Percentiles rank a stretch among this genome's conserved stretches.
Conservation (phyloP, 805 yeast species). For the Nakazawaea wickerhamii region DNA sequence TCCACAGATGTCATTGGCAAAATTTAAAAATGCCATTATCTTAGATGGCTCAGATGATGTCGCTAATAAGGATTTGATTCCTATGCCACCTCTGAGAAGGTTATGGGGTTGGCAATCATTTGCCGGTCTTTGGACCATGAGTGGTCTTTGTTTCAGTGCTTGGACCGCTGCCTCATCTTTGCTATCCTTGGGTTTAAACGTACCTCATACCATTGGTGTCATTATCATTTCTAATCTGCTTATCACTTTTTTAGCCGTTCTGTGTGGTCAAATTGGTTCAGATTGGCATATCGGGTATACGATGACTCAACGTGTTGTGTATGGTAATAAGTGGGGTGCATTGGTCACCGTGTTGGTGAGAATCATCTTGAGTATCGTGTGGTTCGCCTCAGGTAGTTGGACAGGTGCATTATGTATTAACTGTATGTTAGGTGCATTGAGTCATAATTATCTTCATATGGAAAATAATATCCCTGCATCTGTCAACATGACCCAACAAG, state of each 20-base stretch:
- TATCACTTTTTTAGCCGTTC: slow-evolving; percentile 17
- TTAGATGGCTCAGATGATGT: slow-evolving; percentile 3
- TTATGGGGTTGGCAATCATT: slow-evolving; percentile 41
- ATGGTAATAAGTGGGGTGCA: slow-evolving; percentile 21
- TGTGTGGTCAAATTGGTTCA: slow-evolving; percentile 22
- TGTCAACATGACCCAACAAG: slow-evolving; percentile 31
- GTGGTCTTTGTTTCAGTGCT: slow-evolving; percentile 11
- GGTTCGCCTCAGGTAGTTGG: slow-evolving; percentile 22
- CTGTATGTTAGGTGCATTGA: slow-evolving; percentile 19
- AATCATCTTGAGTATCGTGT: slow-evolving; percentile 20
- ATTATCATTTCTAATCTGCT: slow-evolving; percentile 22
- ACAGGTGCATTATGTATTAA: slow-evolving; percentile 21
- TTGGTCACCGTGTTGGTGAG: slow-evolving; percentile 19
- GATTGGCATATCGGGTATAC: slow-evolving; percentile 24
- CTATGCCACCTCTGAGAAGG: slow-evolving; percentile 38
- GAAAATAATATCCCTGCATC: slow-evolving; percentile 26
- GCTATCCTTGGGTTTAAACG: slow-evolving; percentile 20
- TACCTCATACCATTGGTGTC: slow-evolving; percentile 23
- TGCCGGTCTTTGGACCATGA: slow-evolving; percentile 37
- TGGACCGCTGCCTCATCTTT: slow-evolving; percentile 18
- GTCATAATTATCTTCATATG: slow-evolving; percentile 21
- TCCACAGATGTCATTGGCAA: too few species aligned
- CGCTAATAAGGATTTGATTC: slow-evolving; percentile 35
- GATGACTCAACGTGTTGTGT: slow-evolving; percentile 20
- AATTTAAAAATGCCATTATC: background rate